Percentiles rank a stretch among this genome's conserved stretches.
Evolutionary conservation across 768 basidiomycete genomes (phyloP).

Genomic region (Gloeopeniophorella convolvens): DNA sequence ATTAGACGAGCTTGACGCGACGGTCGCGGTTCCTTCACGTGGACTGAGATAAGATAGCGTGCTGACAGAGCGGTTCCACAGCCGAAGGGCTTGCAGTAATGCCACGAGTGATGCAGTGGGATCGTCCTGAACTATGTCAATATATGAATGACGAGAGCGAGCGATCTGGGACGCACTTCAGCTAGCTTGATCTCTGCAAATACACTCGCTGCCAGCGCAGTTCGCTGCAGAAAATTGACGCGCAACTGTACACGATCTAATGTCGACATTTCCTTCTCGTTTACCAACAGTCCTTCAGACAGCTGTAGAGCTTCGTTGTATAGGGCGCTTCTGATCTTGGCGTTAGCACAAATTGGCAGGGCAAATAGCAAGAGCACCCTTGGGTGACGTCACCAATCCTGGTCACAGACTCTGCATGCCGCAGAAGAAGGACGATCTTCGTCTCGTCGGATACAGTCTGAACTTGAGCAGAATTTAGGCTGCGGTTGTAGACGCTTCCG

Average conservation of each 20-base stretch:
- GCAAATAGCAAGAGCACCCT: conserved; percentile 39
- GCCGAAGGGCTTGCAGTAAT: conserved; percentile 61
- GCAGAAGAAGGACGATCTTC: conserved; percentile 49
- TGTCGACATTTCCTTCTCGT: conserved; percentile 45
- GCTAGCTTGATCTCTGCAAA: conserved; percentile 64
- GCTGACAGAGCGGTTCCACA: conserved; percentile 78
- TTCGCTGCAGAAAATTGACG: conserved; percentile 54
- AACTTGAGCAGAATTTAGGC: conserved; percentile 40
- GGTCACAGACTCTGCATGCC: conserved; percentile 61
- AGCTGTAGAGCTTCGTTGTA: conserved; percentile 57
- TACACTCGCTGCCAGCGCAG: conserved; percentile 65
- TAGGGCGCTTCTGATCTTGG: conserved; percentile 34
- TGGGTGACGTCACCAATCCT: conserved; percentile 48
- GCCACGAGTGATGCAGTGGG: conserved; percentile 47
- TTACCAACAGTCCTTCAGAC: conserved; percentile 34
- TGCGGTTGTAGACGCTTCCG: conserved; percentile 53
- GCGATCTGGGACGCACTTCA: conserved; percentile 38
- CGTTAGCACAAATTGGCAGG: background rate
- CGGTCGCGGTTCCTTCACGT: conserved; percentile 23
- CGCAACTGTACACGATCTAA: conserved; percentile 53
- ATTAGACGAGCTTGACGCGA: conserved; percentile 38
- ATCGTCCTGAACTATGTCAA: conserved; percentile 46
- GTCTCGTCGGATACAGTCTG: conserved; percentile 45
- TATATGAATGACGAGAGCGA: conserved; percentile 1
- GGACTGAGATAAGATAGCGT: conserved; percentile 54